Evolutionary conservation across 805 yeast genomes (phyloP).

Genomic region (Ogataea wickerhamii): DNA sequence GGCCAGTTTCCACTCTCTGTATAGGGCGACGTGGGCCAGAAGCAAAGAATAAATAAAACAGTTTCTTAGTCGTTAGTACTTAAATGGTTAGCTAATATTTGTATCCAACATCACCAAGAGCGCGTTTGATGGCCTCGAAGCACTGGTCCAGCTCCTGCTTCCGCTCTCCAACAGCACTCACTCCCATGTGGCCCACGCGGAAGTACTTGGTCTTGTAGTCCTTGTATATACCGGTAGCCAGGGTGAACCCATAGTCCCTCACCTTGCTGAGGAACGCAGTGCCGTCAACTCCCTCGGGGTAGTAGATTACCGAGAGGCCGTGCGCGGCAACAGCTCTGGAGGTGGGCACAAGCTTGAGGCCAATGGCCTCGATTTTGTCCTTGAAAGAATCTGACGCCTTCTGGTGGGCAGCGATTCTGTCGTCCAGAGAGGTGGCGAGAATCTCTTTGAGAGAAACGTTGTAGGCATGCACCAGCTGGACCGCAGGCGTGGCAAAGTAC

Average conservation of each 20-base stretch:
- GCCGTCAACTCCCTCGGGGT: slow-evolving; percentile 72
- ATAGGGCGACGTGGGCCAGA: too few relatives aligned
- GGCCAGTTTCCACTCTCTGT: slow-evolving; percentile 74
- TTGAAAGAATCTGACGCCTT: slow-evolving; percentile 65
- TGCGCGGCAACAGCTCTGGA: slow-evolving; percentile 66
- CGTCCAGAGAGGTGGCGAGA: slow-evolving; percentile 46
- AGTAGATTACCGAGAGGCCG: slow-evolving; percentile 81
- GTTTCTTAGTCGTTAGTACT: neutral
- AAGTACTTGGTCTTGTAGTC: slow-evolving; percentile 78
- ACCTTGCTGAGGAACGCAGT: slow-evolving; percentile 58
- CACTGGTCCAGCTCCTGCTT: slow-evolving; percentile 53
- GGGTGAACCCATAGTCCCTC: slow-evolving; percentile 62
- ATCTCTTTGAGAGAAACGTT: slow-evolving; percentile 73
- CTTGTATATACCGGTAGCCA: slow-evolving; percentile 89
- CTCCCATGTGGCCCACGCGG: slow-evolving; percentile 97
- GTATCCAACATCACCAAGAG: slow-evolving; percentile 39
- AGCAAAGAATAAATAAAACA: slow-evolving; percentile 1
- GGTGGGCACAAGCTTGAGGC: slow-evolving; percentile 66
- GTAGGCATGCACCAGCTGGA: slow-evolving; percentile 79
- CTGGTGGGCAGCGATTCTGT: slow-evolving; percentile 61
- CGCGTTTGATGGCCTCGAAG: slow-evolving; percentile 42
- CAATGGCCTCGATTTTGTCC: slow-evolving; percentile 49
- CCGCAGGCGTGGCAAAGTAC: slow-evolving; percentile 97
- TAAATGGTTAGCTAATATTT: slow-evolving; percentile 44
- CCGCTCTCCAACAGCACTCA: slow-evolving; percentile 55